Evolutionary conservation across 805 yeast genomes (phyloP).

Genomic region (Candida morakotiae): DNA sequence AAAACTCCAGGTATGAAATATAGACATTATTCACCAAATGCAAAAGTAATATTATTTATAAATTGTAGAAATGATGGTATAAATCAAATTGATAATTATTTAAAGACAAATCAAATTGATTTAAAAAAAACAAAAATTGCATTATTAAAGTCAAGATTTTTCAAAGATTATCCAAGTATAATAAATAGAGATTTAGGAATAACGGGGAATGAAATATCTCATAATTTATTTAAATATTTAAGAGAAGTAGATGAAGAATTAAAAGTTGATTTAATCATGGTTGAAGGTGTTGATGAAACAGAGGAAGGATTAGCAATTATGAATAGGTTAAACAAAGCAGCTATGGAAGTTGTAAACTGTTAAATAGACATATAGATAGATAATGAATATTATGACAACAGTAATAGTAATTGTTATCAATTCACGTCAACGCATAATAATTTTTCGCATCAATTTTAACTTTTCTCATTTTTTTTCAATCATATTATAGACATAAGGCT

Average conservation of each 20-base stretch:
- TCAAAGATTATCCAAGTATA: slow-evolving; percentile 19
- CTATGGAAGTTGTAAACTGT: slow-evolving; percentile 35
- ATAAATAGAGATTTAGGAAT: slow-evolving; percentile 36
- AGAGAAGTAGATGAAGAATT: slow-evolving; percentile 67
- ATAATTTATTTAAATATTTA: slow-evolving; percentile 65
- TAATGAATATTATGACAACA: not conserved
- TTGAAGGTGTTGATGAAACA: slow-evolving; percentile 74
- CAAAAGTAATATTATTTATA: slow-evolving; percentile 67
- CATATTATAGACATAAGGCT: too few relatives aligned
- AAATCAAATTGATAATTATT: slow-evolving; percentile 24
- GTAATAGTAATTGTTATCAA: too few relatives aligned
- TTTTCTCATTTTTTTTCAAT: slow-evolving; percentile 3
- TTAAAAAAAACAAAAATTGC: slow-evolving; percentile 39
- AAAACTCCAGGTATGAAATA: slow-evolving; percentile 98
- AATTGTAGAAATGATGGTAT: slow-evolving; percentile 46
- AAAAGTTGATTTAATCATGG: slow-evolving; percentile 67
- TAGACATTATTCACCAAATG: slow-evolving; percentile 89
- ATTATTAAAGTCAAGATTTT: slow-evolving; percentile 41
- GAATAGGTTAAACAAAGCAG: slow-evolving; percentile 87
- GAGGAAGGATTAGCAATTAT: slow-evolving; percentile 91
- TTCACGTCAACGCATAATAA: not conserved
- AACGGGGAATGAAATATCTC: slow-evolving; percentile 60
- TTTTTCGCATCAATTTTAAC: slow-evolving; percentile 3
- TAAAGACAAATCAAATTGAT: slow-evolving; percentile 13
- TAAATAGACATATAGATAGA: not conserved